Base-by-base conservation (phyloP, 2,329 filamentous ascomycete genomes). In the Amauroascus niger region DNA sequence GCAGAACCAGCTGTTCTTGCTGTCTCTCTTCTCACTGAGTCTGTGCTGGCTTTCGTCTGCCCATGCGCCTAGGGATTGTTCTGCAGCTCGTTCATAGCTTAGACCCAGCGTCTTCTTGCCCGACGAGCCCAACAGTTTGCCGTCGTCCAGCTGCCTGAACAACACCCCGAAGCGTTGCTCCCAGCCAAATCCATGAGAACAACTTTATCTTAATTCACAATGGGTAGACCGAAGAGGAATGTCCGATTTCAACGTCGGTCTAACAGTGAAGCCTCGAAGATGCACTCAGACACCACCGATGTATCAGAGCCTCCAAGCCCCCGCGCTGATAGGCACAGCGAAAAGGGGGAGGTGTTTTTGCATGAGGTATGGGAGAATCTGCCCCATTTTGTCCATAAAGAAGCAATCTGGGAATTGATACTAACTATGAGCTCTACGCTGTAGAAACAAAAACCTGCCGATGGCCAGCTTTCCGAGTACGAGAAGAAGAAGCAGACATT, bases 401-500 rank as follows among this genome's bases (percentile, higher is more conserved):
- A 33, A 22, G 9, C 11, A 2, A 24, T n/a, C n/a, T n/a, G n/a
- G 18, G 43, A 33, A 22, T 46, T 22, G 22, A 26, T 37, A 28
- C 49, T 57, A 47, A 59, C 51, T 24, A 37, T 8, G 8, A 24
- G 22, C 24, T 39, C 3, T 13, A 30, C 54, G 18, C 20, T 35
- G n/a, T 16, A 51, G 46, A 48, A 18, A 45, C 32, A 52, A 44
- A 41, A 48, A 39, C 26, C 52, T 53, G 37, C 45, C 14, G 45
- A 18, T 9, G 16, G 18, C 39, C 37, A 45, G 14, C 22, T 74
- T 55, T 79, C 81, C 62, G 93, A 96, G 58, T 96, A 94, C 70
- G 89, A 97, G 68, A 97, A 97, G 81, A 98, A 98, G 74, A 96
- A 95, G 76, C 86, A 89, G 70, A 95, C 93, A 69, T 97, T 98